Conservation (phyloP, 2,329 filamentous ascomycete species). For the Zalaria obscura region DNA sequence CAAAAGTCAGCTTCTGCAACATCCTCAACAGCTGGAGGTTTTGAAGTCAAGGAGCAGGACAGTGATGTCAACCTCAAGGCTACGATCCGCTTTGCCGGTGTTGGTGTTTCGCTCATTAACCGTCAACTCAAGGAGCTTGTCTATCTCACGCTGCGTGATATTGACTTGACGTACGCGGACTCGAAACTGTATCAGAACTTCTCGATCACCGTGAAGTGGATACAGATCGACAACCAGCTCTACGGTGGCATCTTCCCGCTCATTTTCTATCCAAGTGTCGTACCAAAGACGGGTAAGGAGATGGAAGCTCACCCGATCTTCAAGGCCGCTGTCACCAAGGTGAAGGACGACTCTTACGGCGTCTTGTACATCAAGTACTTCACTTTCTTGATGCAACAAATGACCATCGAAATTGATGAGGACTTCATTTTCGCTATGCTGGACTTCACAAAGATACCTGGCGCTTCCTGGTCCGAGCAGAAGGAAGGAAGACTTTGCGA, state of each 20-base stretch:
- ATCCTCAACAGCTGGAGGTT: slow-evolving; percentile 52
- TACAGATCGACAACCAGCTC: slow-evolving; percentile 95
- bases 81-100: slow-evolving; percentile 73
- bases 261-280: slow-evolving; percentile 90
- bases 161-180: slow-evolving; percentile 81
- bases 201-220: slow-evolving; percentile 89
- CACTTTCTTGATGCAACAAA: slow-evolving; percentile 83
- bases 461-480: slow-evolving; percentile 73
- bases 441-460: slow-evolving; percentile 87
- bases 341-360: slow-evolving; percentile 97
- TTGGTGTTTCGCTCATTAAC: slow-evolving; percentile 90
- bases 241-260: slow-evolving; percentile 98
- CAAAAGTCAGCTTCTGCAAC: slow-evolving; percentile 43
- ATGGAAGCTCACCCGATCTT: slow-evolving; percentile 93
- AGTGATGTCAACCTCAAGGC: slow-evolving; percentile 80
- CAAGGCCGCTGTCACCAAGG: slow-evolving; percentile 77
- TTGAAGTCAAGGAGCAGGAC: slow-evolving; percentile 88
- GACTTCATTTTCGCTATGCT: slow-evolving; percentile 95
- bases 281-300: slow-evolving; percentile 91
- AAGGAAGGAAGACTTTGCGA: slow-evolving; percentile 80
- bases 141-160: slow-evolving; percentile 83
- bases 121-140: slow-evolving; percentile 81
- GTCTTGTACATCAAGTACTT: slow-evolving; percentile 98
- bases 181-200: slow-evolving; percentile 89
- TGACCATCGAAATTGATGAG: slow-evolving; percentile 95